Evolutionary conservation across 305 asterid species (phyloP).

Genomic region (Fraxinus sp.): DNA sequence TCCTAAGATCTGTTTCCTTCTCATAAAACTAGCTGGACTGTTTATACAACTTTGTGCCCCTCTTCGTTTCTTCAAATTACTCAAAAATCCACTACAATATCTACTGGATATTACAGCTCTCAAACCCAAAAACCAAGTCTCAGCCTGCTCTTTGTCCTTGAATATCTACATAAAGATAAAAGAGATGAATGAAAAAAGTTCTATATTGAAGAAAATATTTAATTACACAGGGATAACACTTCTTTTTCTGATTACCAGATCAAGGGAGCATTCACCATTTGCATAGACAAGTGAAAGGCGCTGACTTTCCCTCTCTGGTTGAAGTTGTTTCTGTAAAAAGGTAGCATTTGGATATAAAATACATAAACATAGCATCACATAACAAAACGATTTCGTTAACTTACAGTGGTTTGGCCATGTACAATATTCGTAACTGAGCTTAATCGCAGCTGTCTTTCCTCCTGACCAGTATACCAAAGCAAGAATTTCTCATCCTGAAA

Average conservation of each 20-base stretch:
- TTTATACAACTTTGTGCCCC: constrained; percentile 49
- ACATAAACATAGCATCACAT: background rate
- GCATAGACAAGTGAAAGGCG: constrained; percentile 43
- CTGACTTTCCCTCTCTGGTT: constrained; percentile 40
- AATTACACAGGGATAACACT: background rate
- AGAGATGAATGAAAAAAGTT: background rate
- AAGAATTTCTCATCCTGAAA: constrained; percentile 46
- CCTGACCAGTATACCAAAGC: constrained; percentile 48
- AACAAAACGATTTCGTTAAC: constrained; percentile 3
- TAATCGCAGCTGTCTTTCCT: constrained; percentile 39
- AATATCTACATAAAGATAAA: constrained; percentile 33
- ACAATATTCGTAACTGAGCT: constrained; percentile 34
- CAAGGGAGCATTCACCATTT: constrained; percentile 36
- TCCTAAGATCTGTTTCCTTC: constrained; percentile 46
- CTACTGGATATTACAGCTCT: constrained; percentile 38
- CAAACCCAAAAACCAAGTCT: constrained; percentile 44
- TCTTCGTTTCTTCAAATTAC: constrained; percentile 30
- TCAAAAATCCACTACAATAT: constrained; percentile 23
- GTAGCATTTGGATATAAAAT: background rate
- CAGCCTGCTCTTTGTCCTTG: constrained; percentile 47
- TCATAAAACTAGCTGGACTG: constrained; percentile 52
- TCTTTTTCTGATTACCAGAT: constrained; percentile 33
- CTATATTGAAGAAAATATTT: background rate
- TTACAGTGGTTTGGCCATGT: constrained; percentile 39
- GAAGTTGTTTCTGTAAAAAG: constrained; percentile 34